phyloP scores from a whole-genome alignment of 495 filamentous ascomycete species.

The Aspergillus sparsus region DNA sequence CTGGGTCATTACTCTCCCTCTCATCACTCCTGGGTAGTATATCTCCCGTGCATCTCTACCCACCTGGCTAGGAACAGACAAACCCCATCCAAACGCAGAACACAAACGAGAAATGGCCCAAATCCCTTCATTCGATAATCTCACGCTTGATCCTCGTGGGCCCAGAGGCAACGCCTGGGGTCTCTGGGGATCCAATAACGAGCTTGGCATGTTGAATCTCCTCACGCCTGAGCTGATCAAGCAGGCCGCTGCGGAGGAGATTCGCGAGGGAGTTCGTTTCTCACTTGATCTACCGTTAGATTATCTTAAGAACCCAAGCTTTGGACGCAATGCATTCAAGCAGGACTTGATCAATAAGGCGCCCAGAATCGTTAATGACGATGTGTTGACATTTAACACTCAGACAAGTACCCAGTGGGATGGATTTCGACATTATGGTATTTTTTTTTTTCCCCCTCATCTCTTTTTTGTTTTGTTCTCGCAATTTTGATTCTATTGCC shows the following conservation, averaged over 20 bases:
- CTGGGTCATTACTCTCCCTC: no score
- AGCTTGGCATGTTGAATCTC: slow-evolving; percentile 53
- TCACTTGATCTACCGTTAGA: slow-evolving; percentile 44
- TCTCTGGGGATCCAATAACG: slow-evolving; percentile 45
- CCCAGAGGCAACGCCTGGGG: slow-evolving; percentile 55
- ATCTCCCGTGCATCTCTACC: no score
- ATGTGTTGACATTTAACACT: slow-evolving; percentile 62
- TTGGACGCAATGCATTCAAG: slow-evolving; percentile 32
- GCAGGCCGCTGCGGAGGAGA: slow-evolving; percentile 49
- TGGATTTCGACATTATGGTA: slow-evolving; percentile 55
- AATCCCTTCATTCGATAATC: slow-evolving; percentile 42
- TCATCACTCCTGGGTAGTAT: no score
- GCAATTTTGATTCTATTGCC: no score
- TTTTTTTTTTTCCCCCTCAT: not conserved
- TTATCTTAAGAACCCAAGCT: slow-evolving; percentile 30
- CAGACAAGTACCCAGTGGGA: slow-evolving; percentile 60
- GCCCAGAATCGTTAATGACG: slow-evolving; percentile 56
- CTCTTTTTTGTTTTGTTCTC: not conserved
- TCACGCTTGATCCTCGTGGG: slow-evolving; percentile 46
- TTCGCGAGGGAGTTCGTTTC: slow-evolving; percentile 50
- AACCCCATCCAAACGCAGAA: no score
- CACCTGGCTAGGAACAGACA: not conserved
- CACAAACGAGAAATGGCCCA: slow-evolving; percentile 10
- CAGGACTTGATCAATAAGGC: slow-evolving; percentile 40
- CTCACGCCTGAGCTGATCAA: slow-evolving; percentile 49